Percentiles rank a stretch among this genome's conserved stretches.
Evolutionary conservation across 106 monocot genomes (phyloP).

Genomic region (Dioscorea alata): DNA sequence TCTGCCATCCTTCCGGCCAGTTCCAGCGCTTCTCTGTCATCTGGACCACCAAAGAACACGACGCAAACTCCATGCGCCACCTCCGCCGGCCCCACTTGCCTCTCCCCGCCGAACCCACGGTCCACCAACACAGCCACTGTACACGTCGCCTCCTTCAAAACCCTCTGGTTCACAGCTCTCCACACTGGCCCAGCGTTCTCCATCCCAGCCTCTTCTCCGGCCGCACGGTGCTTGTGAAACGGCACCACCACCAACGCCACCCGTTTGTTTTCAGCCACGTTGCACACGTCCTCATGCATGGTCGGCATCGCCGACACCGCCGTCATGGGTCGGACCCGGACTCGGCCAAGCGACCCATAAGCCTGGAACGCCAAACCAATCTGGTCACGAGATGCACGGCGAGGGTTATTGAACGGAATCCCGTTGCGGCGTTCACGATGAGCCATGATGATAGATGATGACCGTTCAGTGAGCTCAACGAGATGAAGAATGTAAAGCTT

Average conservation of each 20-base stretch:
- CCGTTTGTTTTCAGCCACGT: slow-evolving; percentile 25
- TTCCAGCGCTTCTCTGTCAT: slow-evolving; percentile 71
- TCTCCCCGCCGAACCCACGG: slow-evolving; percentile 49
- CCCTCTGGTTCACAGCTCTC: slow-evolving; percentile 52
- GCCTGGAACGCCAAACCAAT: slow-evolving; percentile 35
- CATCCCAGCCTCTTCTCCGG: slow-evolving; percentile 18
- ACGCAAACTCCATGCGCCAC: slow-evolving; percentile 56
- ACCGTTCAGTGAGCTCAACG: slow-evolving; percentile 44
- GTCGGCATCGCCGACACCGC: slow-evolving; percentile 34
- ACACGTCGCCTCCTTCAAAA: slow-evolving; percentile 60
- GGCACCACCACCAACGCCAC: slow-evolving; percentile 25
- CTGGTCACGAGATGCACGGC: slow-evolving; percentile 14
- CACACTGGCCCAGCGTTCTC: slow-evolving; percentile 43
- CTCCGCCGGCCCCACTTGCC: slow-evolving; percentile 36
- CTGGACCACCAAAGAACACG: slow-evolving; percentile 81
- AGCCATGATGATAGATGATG: slow-evolving; percentile 36
- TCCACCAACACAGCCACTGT: slow-evolving; percentile 68
- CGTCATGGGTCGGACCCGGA: slow-evolving; percentile 27
- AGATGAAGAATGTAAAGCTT: slow-evolving; percentile 48
- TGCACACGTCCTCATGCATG: slow-evolving; percentile 42
- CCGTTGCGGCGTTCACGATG: slow-evolving; percentile 46
- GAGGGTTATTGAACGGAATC: slow-evolving; percentile 36
- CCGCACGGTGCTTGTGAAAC: slow-evolving; percentile 41
- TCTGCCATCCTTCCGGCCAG: slow-evolving; percentile 58
- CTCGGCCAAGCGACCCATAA: slow-evolving; percentile 32